phyloP scores from a whole-genome alignment of 2,329 filamentous ascomycete genomes.

The Akanthomyces muscarius region DNA sequence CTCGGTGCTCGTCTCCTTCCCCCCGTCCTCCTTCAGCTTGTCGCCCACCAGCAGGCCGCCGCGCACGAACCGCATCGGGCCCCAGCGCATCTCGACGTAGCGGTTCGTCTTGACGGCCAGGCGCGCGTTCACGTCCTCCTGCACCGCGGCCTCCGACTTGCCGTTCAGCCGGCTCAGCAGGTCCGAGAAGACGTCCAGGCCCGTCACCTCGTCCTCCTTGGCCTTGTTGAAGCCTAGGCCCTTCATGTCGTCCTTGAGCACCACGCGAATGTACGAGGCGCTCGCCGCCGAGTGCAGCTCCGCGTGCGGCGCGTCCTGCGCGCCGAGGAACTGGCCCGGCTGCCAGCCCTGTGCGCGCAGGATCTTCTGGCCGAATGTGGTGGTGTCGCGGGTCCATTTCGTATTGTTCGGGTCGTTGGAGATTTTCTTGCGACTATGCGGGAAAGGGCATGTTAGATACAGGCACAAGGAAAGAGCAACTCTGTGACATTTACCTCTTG shows the following conservation, averaged over 20 bases:
- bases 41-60: conserved; percentile 69
- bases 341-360: conserved; percentile 87
- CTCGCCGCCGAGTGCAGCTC: conserved; percentile 75
- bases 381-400: conserved; percentile 79
- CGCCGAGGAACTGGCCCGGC: conserved; percentile 78
- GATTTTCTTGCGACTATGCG: conserved; percentile 56
- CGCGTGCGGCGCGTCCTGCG: conserved; percentile 68
- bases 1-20: conserved; percentile 22
- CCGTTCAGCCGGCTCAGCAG: conserved; percentile 87
- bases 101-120: conserved; percentile 67
- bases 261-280: conserved; percentile 78
- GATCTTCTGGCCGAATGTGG: conserved; percentile 84
- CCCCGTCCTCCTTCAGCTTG: conserved; percentile 41
- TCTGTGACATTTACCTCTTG: conserved; percentile 1
- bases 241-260: conserved; percentile 85
- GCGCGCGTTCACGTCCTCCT: conserved; percentile 64
- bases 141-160: conserved; percentile 68
- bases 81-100: conserved; percentile 73
- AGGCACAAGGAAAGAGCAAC: neutral
- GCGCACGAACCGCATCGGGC: conserved; percentile 77
- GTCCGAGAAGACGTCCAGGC: conserved; percentile 80
- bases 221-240: conserved; percentile 80
- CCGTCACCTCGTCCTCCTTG: conserved; percentile 73
- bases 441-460: neutral
- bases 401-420: conserved; percentile 94